Base-by-base conservation (phyloP, 371 early-diverging fungal species). In the Nematocida ironsii region DNA sequence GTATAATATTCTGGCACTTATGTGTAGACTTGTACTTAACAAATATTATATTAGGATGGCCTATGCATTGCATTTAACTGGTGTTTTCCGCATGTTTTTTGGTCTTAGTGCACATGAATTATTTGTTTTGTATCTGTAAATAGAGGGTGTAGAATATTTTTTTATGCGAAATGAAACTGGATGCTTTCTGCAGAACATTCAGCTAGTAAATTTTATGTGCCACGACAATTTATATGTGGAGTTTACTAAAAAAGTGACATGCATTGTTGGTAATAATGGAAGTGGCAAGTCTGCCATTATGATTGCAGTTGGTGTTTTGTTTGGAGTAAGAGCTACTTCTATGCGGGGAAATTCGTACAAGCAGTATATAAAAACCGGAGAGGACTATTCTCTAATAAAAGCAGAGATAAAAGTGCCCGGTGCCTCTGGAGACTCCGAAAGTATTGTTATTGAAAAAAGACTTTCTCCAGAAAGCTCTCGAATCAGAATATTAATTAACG, bases 131-230 rank as follows among this genome's bases (percentile, higher is more conserved):
- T 33, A 33, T 33, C 33, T 33, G 33, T 33, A 33, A 33, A 33
- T 33, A 33, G 33, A 33, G 33, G 33, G 16, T 7, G 7, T 16
- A 45, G 64, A 64, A 42, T 64, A 64, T 42, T 72, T 61, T 50
- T 57, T 72, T 54, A 42, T 58, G 45, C 13, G 62, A 13, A 60
- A 27, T 20, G 70, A 33, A 23, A 52, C 16, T 16, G n/a, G 25
- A 13, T 70, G 68, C 52, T 60, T 78, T 61, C 58, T 78, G 48
- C 44, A 70, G 48, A 68, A 48, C 52, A 81, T 87, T 20, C 84
- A 85, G 64, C 83, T 88, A 7, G 71, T 75, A 25, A 85, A 86
- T 68, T 88, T 88, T 80, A 86, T 88, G 88, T 86, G 86, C 73
- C 88, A 88, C 66, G 64, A 73, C 16, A 81, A 85, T 73, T 56